Base-by-base conservation (phyloP, 148 eudicot species). In the Chenopodium formosanum region DNA sequence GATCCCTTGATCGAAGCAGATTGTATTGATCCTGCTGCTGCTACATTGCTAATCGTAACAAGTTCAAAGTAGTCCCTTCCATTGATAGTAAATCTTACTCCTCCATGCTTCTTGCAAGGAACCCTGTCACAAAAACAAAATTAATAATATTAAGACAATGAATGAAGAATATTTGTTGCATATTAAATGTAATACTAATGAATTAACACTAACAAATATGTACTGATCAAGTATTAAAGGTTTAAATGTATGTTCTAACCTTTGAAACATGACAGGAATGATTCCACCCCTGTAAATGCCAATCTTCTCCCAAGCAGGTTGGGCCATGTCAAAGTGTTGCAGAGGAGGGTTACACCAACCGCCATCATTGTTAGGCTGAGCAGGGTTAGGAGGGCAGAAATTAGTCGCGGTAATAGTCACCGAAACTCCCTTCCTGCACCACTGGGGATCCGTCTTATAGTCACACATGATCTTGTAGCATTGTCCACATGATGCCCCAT, bases 241-340 rank as follows among this genome's bases (percentile, higher is more conserved):
- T 47, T 20, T 69, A 76, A 65, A 25, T n/a, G 44, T 37, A 48
- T 48, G 27, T 10, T 20, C 47, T 48, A 16, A 95, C 98, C 99
- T 93, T 84, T 90, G 88, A 82, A 80, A 95, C 46, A 90, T 22
- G 29, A 95, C 97, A 22, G 99, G 99, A 34, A 94, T 86, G 52
- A 95, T 94, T 40, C 99, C 97, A 27, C 94, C 99, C 9, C 83
- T 84, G 71, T 91, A 95, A 75, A 95, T 90, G 14, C 91, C 99
- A 48, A 95, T 95, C 84, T 94, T 91, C 60, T 94, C 95, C 99
- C 99, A 95, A 67, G 99, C 95, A 2, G 99, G 99, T 52, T 94
- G 95, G 67, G 99, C 94, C 99, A 95, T 95, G 85, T 95, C 99
- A 62, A 95, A 95, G 82, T 95, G 98, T 65, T 91, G 89, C 99